Conservation (phyloP, 768 basidiomycete genomes). For the Leccinum uliginosum region DNA sequence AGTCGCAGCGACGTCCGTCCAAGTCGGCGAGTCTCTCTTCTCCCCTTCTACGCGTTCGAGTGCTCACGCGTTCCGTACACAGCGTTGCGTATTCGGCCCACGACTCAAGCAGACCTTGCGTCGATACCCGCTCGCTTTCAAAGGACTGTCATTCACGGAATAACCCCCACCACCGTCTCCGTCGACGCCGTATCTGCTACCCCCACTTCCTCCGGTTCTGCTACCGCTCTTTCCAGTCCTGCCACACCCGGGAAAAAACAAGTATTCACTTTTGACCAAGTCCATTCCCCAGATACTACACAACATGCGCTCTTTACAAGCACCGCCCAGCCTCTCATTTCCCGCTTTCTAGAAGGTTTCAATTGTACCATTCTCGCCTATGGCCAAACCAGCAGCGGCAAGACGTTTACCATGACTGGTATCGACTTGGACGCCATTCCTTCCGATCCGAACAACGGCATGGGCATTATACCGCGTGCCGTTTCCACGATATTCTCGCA, state of each 20-base stretch:
- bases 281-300: conserved; percentile 78
- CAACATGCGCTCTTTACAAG: conserved; percentile 84
- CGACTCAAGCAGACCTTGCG: conserved; percentile 75
- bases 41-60: neutral
- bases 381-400: conserved; percentile 33
- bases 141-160: conserved; percentile 78
- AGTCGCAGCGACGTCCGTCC: conserved; percentile 76
- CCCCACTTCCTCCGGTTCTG: conserved; percentile 46
- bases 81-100: conserved; percentile 90
- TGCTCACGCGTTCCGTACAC: conserved; percentile 13
- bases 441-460: conserved; percentile 73
- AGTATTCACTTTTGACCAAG: conserved; percentile 89
- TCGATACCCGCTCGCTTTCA: conserved; percentile 95
- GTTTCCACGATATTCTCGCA: conserved; percentile 83
- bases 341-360: conserved; percentile 88
- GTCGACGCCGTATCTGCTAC: conserved; percentile 67
- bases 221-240: conserved; percentile 43
- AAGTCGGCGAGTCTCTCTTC: conserved; percentile 73
- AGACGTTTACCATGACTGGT: conserved; percentile 90
- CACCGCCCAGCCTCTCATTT: conserved; percentile 80
- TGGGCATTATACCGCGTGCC: conserved; percentile 95
- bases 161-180: conserved; percentile 69
- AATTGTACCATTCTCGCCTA: conserved; percentile 71
- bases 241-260: conserved; percentile 69
- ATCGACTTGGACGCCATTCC: conserved; percentile 86